Evolutionary conservation across 140 eudicot species (phyloP).

Genomic region (Oenanthe javanica): DNA sequence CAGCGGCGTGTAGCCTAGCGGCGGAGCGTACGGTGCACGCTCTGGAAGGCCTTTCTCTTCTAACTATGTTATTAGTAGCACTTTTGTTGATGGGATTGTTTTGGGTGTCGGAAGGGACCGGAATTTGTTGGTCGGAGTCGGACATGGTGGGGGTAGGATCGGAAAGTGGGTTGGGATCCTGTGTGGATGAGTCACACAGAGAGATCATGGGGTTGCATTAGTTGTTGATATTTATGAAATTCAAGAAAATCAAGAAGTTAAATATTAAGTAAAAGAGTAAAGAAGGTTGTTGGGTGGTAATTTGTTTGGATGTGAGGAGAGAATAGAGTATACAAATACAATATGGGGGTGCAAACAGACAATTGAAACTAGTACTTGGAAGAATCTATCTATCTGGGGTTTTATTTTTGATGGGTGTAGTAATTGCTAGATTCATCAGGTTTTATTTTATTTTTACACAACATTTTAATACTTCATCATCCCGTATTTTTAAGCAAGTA

Average conservation of each 20-base stretch:
- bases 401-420: not conserved
- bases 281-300: too few relatives aligned
- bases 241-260: not conserved
- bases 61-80: slow-evolving; percentile 32
- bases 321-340: not conserved
- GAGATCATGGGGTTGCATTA: slow-evolving; percentile 45
- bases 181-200: slow-evolving; percentile 20
- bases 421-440: not conserved
- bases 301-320: not conserved
- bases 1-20: slow-evolving; percentile 59
- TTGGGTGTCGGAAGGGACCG: slow-evolving; percentile 44
- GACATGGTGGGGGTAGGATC: slow-evolving; percentile 53
- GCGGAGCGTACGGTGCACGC: slow-evolving; percentile 89
- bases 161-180: slow-evolving; percentile 17
- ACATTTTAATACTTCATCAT: too few relatives aligned
- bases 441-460: too few relatives aligned
- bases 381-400: too few relatives aligned
- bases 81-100: slow-evolving; percentile 18
- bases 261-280: not conserved
- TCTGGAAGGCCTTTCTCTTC: slow-evolving; percentile 81
- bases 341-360: too few relatives aligned
- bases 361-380: not conserved
- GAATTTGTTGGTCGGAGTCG: slow-evolving; percentile 23
- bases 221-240: not conserved
- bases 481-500: too few relatives aligned